Conservation (phyloP, 2,329 filamentous ascomycete genomes). For the Colletotrichum filicis region DNA sequence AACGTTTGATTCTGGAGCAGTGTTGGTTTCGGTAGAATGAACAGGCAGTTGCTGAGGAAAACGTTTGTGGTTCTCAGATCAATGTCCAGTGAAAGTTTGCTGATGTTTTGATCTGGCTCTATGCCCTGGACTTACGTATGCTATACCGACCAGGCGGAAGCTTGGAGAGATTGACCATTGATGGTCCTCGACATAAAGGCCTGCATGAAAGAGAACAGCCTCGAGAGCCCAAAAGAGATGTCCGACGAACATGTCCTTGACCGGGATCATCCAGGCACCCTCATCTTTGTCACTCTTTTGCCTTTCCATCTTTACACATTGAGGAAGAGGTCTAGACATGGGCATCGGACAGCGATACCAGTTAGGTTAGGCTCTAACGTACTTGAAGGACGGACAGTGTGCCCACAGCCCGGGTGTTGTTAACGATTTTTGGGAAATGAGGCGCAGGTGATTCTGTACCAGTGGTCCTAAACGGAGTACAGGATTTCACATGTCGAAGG, state of each 20-base stretch:
- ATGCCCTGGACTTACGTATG: not conserved
- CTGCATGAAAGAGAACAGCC: not conserved
- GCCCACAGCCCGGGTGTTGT: too few species aligned
- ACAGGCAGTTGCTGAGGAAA: not conserved
- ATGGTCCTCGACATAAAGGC: not conserved
- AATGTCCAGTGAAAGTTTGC: not conserved
- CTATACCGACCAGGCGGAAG: not conserved
- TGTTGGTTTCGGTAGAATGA: slow-evolving; percentile 16
- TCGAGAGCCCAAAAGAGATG: not conserved
- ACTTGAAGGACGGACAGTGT: not conserved
- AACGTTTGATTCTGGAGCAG: slow-evolving; percentile 5
- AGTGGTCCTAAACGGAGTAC: not conserved
- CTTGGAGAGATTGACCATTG: not conserved
- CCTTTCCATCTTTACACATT: not conserved
- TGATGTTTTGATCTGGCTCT: not conserved
- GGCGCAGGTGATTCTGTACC: not conserved
- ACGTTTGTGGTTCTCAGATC: not conserved
- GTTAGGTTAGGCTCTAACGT: not conserved
- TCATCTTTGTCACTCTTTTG: not conserved
- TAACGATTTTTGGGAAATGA: not conserved
- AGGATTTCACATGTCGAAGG: not conserved
- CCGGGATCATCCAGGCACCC: not conserved
- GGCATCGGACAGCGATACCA: slow-evolving; percentile 13
- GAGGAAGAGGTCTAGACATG: not conserved
- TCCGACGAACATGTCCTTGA: slow-evolving; percentile 6